Evolutionary conservation across 345 rosid genomes (phyloP).

Genomic region (Physaria fendleri): DNA sequence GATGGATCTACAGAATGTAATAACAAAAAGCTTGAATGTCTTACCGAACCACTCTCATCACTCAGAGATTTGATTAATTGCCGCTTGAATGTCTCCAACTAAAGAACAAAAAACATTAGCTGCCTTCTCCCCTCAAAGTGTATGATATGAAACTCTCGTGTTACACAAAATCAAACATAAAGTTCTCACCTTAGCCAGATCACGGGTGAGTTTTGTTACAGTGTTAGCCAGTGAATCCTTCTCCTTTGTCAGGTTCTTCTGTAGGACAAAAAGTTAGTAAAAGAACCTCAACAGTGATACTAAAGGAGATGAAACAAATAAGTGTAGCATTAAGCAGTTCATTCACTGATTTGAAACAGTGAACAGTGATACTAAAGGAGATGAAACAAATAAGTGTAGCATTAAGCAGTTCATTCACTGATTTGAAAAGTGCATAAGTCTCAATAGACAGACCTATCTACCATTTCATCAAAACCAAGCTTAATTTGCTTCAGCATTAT

Average conservation of each 20-base stretch:
- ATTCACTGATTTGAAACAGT: not conserved
- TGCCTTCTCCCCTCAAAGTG: not conserved
- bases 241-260: constrained; percentile 66
- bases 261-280: not conserved
- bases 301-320: not conserved
- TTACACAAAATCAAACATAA: not conserved
- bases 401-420: not conserved
- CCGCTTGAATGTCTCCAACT: constrained; percentile 92
- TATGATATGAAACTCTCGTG: not conserved
- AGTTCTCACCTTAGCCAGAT: constrained; percentile 65
- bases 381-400: not conserved
- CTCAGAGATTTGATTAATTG: constrained; percentile 85
- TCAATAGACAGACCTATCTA: not conserved
- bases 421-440: not conserved
- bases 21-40: constrained; percentile 17
- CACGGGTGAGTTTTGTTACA: constrained; percentile 70
- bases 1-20: not conserved
- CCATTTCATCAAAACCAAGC: not conserved
- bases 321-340: no score
- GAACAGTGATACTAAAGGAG: no score
- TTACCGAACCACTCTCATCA: constrained; percentile 69
- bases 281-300: no score
- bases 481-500: not conserved
- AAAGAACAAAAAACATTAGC: not conserved
- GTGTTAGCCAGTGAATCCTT: constrained; percentile 65